Percentiles rank a stretch among this genome's conserved stretches.
Conservation (phyloP, 352 stramenopile species). For the Phytophthora idaei region DNA sequence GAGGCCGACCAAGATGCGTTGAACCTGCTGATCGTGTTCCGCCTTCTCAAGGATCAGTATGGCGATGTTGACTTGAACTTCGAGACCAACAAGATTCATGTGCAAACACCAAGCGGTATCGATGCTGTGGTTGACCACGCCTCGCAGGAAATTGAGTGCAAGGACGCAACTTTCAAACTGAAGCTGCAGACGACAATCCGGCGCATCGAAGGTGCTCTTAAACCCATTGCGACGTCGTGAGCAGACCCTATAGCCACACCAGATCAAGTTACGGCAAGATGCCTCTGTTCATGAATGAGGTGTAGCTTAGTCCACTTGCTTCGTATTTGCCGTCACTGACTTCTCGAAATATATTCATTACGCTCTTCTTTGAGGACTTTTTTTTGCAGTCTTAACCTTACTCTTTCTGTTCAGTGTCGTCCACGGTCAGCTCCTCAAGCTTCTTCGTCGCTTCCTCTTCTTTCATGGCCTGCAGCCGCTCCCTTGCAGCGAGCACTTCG, state of each 20-base stretch:
- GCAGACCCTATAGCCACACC: neutral
- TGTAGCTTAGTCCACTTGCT: conserved; percentile 11
- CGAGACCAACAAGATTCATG: conserved; percentile 89
- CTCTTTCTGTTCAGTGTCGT: conserved; percentile 16
- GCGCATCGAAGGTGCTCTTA: conserved; percentile 70
- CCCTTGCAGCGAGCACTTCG: conserved; percentile 68
- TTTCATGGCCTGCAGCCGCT: conserved; percentile 42
- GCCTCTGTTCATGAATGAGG: neutral
- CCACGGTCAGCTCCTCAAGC: conserved; percentile 20
- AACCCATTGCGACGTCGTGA: conserved; percentile 63
- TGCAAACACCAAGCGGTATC: conserved; percentile 77
- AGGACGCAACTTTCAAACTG: conserved; percentile 66
- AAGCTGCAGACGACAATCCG: conserved; percentile 75
- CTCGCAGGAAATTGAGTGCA: conserved; percentile 68
- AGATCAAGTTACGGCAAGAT: no score
- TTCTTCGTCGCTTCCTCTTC: conserved; percentile 34
- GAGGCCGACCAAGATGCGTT: conserved; percentile 79
- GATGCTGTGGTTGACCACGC: conserved; percentile 70
- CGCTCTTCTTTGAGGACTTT: neutral
- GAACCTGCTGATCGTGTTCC: conserved; percentile 85
- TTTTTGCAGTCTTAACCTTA: conserved; percentile 11
- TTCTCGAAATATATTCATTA: conserved; percentile 37
- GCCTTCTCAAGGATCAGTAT: conserved; percentile 87
- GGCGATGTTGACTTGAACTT: conserved; percentile 87
- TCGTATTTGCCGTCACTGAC: conserved; percentile 18